Evolutionary conservation across 2,329 filamentous ascomycete species (phyloP), one percentile per base, ranked within the genome.

Genomic region (Amauroascus verrucosus): DNA sequence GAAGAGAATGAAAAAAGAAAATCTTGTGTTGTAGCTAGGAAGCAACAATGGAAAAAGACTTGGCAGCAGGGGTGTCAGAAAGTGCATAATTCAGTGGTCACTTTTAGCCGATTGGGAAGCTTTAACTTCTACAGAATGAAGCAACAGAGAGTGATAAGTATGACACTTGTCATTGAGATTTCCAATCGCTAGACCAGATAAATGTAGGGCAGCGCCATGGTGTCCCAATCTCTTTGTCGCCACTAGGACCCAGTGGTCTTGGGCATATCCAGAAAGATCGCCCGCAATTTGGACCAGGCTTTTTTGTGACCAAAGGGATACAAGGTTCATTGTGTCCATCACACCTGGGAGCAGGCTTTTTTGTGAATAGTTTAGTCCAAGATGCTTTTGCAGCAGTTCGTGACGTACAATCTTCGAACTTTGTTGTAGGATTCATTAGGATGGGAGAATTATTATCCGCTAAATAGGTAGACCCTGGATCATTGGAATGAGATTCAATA

Each of bases 131-230:
- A n/a, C n/a, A n/a, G n/a, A n/a, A n/a, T n/a, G n/a, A n/a, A n/a
- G n/a, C n/a, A n/a, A n/a, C n/a, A n/a, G n/a, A n/a, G n/a, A n/a
- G n/a, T n/a, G n/a, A n/a, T n/a, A n/a, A n/a, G n/a, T n/a, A n/a
- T n/a, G n/a, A n/a, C n/a, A n/a, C n/a, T 30, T 40, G 13, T 50
- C 30, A 13, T 33, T 50, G 46, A 26, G 51, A 48, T 1, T 77
- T 81, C 80, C 77, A 83, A 63, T 83, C 80, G 61, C 76, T 82
- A 43, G 73, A 76, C 81, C 81, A 84, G 43, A 83, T 88, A 62
- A 96, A 96, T 0, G 88, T 95, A 1, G 78, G 75, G 67, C 91
- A 97, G 41, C 88, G 81, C 88, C 90, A 96, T 64, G 93, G 78
- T 0, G 88, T 89, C 1, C 83, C 85, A 56, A 76, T 85, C 68